Conservation (phyloP, 2,329 filamentous ascomycete genomes). For the Alternaria consortialis region DNA sequence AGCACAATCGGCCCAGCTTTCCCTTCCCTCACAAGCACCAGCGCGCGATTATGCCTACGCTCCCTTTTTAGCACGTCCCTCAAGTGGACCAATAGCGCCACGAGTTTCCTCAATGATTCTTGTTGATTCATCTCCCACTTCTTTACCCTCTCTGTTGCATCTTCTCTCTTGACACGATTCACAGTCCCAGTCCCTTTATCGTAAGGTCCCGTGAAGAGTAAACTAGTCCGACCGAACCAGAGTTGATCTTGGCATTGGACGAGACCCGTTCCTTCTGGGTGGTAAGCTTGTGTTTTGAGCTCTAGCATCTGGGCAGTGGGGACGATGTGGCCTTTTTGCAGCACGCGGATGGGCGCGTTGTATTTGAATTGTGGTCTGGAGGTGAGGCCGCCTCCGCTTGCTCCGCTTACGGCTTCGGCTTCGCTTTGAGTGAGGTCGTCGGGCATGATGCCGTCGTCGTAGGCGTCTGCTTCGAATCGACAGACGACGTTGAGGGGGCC, state of each 20-base stretch:
- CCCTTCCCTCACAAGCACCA: conserved; percentile 28
- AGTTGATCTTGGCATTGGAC: conserved; percentile 39
- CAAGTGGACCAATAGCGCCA: conserved; percentile 25
- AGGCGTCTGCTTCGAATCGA: conserved; percentile 44
- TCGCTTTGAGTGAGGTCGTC: conserved; percentile 23
- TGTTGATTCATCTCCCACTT: conserved; percentile 37
- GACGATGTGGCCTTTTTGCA: conserved; percentile 38
- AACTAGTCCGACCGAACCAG: conserved; percentile 43
- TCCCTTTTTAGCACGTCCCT: conserved; percentile 23
- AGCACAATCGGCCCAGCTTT: conserved; percentile 27
- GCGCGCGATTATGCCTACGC: conserved; percentile 21
- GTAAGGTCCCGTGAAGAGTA: conserved; percentile 36
- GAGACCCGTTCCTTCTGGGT: conserved; percentile 5
- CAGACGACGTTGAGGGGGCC: conserved; percentile 36
- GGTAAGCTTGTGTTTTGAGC: conserved; percentile 35
- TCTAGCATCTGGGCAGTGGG: conserved; percentile 36
- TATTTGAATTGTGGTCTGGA: conserved; percentile 18
- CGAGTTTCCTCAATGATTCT: conserved; percentile 33
- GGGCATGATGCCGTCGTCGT: conserved; percentile 26
- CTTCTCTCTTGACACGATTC: conserved; percentile 24
- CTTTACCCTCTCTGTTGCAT: conserved; percentile 25
- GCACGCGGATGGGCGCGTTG: conserved; percentile 27
- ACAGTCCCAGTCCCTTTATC: conserved; percentile 22
- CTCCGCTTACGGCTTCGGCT: conserved; percentile 22
- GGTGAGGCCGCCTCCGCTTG: conserved; percentile 11